Percentiles rank a stretch among this genome's conserved stretches.
phyloP scores from a whole-genome alignment of 768 basidiomycete genomes.

The Calocera cornea region DNA sequence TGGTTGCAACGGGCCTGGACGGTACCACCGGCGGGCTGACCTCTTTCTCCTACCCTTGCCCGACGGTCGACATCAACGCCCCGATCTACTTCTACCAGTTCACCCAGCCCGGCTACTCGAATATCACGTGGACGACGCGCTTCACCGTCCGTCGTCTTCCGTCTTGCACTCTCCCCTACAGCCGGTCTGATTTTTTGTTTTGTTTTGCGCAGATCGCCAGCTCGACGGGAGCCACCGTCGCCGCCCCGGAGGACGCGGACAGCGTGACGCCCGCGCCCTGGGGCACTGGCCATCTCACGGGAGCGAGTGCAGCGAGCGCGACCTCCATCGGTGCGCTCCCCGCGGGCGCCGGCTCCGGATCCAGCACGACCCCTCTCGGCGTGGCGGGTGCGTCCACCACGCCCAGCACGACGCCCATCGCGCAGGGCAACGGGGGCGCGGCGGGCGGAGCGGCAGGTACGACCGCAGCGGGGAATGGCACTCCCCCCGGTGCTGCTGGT shows the following conservation, averaged over 20 bases:
- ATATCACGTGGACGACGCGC: slow-evolving; percentile 54
- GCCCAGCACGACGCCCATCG: not conserved
- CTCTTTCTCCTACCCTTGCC: slow-evolving; percentile 48
- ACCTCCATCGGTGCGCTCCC: slow-evolving; percentile 11
- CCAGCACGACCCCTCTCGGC: not conserved
- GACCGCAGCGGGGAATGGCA: not conserved
- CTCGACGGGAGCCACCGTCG: slow-evolving; percentile 30
- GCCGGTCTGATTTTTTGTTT: too few species aligned
- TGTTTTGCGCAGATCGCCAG: slow-evolving; percentile 34
- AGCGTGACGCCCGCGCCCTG: slow-evolving; percentile 40
- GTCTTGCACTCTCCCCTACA: too few species aligned
- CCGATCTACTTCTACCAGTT: slow-evolving; percentile 76
- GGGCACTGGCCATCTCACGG: slow-evolving; percentile 47
- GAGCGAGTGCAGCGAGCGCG: slow-evolving; percentile 28
- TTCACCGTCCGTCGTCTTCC: slow-evolving; percentile 33
- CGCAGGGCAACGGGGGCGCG: not conserved
- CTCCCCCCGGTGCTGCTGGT: not conserved
- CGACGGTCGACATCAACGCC: slow-evolving; percentile 51
- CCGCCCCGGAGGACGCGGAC: slow-evolving; percentile 42
- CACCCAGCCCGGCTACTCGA: slow-evolving; percentile 29
- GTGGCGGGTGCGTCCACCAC: not conserved
- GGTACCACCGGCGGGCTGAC: slow-evolving; percentile 39
- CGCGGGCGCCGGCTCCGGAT: not conserved
- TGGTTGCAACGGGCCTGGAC: slow-evolving; percentile 46
- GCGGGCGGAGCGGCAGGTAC: not conserved